Percentiles rank a stretch among this genome's conserved stretches.
Evolutionary conservation across 192 early-diverging fungal genomes (phyloP).

Genomic region (Gonapodya sp.): DNA sequence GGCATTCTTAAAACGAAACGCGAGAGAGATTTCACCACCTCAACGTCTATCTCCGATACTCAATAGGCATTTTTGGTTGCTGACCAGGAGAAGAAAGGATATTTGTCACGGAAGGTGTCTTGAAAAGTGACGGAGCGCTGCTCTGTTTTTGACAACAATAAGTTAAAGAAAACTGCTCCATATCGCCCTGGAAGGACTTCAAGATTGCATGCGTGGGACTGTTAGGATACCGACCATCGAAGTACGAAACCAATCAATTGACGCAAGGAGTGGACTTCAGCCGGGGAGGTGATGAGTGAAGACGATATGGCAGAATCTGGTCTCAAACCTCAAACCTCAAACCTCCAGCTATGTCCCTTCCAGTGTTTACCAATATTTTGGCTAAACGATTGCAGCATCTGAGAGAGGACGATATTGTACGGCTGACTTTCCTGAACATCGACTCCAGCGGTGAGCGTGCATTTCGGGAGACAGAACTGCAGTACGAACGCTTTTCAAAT

Average conservation of each 20-base stretch:
- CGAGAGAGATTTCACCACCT: no score
- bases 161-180: no score
- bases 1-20: no score
- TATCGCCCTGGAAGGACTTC: neutral
- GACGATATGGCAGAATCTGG: no score
- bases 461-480: neutral
- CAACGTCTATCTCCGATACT: neutral
- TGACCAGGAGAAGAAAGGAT: neutral
- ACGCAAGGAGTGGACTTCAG: neutral
- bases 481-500: neutral
- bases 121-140: neutral
- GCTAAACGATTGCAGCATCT: neutral
- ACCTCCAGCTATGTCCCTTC: neutral
- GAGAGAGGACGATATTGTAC: neutral
- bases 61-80: neutral
- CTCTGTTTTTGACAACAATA: no score
- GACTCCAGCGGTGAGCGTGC: neutral
- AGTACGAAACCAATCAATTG: neutral
- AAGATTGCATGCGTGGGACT: neutral
- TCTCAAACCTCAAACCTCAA: no score
- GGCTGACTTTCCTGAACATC: neutral
- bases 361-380: neutral
- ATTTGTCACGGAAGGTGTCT: neutral
- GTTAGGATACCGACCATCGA: neutral
- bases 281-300: neutral